These are phyloP conservation scores for Agarophyton chilense DNA, from an alignment of 23 red algal genomes.

Conservation along the genomic window DNA sequence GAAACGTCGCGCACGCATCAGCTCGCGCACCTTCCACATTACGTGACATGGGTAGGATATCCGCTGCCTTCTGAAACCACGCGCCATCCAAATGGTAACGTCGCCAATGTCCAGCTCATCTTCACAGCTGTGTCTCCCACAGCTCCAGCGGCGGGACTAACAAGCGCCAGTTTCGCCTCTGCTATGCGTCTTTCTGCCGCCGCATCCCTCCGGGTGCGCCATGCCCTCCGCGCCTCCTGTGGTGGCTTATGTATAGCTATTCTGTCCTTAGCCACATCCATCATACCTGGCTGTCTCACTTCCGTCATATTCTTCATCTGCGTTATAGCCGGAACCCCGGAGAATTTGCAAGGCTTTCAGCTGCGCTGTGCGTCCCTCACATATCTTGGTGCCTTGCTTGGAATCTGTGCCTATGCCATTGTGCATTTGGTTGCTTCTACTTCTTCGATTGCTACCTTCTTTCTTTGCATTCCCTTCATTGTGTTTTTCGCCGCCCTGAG, in stretches of 20 bases:
- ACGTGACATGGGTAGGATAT: too few relatives aligned
- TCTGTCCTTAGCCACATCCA: constrained; percentile 12
- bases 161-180: too few relatives aligned
- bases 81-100: too few relatives aligned
- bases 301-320: constrained; percentile 39
- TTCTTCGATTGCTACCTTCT: constrained; percentile 38
- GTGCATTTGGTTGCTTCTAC: constrained; percentile 17
- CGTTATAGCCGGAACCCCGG: constrained; percentile 62
- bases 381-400: constrained; percentile 35
- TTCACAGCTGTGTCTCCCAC: too few relatives aligned
- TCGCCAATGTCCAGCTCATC: too few relatives aligned
- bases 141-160: background rate
- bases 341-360: constrained; percentile 56
- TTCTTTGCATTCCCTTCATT: constrained; percentile 47
- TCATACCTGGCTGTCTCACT: constrained; percentile 41
- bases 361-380: constrained; percentile 43
- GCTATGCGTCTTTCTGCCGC: constrained; percentile 4
- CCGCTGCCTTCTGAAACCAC: too few relatives aligned
- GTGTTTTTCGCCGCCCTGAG: constrained; percentile 60
- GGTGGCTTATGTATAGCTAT: constrained; percentile 24
- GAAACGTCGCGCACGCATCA: too few relatives aligned
- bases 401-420: constrained; percentile 18
- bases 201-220: constrained; percentile 9
- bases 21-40: too few relatives aligned
- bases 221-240: constrained; percentile 54